Evolutionary conservation across 768 basidiomycete species (phyloP).

Genomic region (Boletellus emodensis): DNA sequence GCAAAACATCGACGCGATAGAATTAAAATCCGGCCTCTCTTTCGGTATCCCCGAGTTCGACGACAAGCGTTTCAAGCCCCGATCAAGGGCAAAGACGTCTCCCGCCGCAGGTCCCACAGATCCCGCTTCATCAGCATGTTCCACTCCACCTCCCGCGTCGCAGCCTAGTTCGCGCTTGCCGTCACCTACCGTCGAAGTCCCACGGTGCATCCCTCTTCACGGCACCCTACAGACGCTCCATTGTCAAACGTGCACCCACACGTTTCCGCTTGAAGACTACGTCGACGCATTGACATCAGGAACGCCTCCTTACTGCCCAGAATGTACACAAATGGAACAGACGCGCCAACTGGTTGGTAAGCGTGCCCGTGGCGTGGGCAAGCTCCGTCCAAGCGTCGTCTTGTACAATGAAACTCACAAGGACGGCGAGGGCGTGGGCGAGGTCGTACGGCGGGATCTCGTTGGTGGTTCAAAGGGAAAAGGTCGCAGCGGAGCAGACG

Average conservation of each 20-base stretch:
- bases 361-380: slow-evolving; percentile 74
- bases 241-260: slow-evolving; percentile 77
- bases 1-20: slow-evolving; percentile 91
- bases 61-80: slow-evolving; percentile 50
- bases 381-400: slow-evolving; percentile 81
- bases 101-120: slow-evolving; percentile 14
- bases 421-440: slow-evolving; percentile 83
- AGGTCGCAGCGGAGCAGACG: slow-evolving; percentile 70
- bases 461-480: slow-evolving; percentile 66
- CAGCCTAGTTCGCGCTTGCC: slow-evolving; percentile 38
- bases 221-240: slow-evolving; percentile 77
- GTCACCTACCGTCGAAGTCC: slow-evolving; percentile 54
- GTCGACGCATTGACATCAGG: slow-evolving; percentile 59
- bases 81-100: slow-evolving; percentile 42
- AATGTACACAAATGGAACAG: slow-evolving; percentile 65
- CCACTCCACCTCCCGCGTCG: slow-evolving; percentile 14
- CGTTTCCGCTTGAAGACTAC: slow-evolving; percentile 61
- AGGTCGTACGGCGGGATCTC: slow-evolving; percentile 77
- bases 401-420: slow-evolving; percentile 87
- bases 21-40: slow-evolving; percentile 79
- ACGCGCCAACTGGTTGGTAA: slow-evolving; percentile 73
- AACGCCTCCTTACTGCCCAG: slow-evolving; percentile 70
- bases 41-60: slow-evolving; percentile 78
- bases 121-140: slow-evolving; percentile 7
- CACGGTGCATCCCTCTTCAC: slow-evolving; percentile 86